phyloP scores from a whole-genome alignment of 176 grass and related monocot genomes.

The Lolium rigidum region DNA sequence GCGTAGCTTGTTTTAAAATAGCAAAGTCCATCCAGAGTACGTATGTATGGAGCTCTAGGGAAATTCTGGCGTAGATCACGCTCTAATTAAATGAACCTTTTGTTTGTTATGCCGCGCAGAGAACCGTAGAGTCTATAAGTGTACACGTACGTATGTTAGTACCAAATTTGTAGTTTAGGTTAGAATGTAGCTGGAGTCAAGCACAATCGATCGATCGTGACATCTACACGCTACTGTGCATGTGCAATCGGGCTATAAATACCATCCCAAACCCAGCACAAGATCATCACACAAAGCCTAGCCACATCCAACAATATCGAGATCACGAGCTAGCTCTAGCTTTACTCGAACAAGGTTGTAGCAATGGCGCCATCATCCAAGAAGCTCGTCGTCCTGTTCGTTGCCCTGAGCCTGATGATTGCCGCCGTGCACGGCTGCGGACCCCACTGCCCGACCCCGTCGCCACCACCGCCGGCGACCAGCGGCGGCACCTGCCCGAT shows the following conservation, averaged over 20 bases:
- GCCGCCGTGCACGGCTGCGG: slow-evolving; percentile 38
- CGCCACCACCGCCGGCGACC: neutral
- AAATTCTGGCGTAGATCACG: too few relatives aligned
- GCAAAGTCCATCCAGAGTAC: neutral
- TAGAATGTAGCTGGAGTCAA: neutral
- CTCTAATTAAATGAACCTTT: neutral
- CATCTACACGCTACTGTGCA: neutral
- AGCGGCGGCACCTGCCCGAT: slow-evolving; percentile 35
- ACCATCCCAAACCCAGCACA: neutral
- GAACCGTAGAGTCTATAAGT: neutral
- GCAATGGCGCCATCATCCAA: slow-evolving; percentile 34
- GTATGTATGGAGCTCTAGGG: too few relatives aligned
- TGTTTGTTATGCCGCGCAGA: neutral
- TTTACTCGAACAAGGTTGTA: too few relatives aligned
- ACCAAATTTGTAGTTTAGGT: too few relatives aligned
- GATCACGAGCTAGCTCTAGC: neutral
- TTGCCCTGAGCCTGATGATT: slow-evolving; percentile 36
- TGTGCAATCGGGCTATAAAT: neutral
- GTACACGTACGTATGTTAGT: too few relatives aligned
- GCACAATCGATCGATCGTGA: neutral
- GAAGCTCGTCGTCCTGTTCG: slow-evolving; percentile 29
- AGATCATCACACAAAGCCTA: neutral
- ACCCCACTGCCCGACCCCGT: slow-evolving; percentile 18
- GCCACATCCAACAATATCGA: neutral
- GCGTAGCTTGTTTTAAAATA: neutral